Percentiles rank a stretch among this genome's conserved stretches.
phyloP scores from a whole-genome alignment of 2,329 filamentous ascomycete genomes.

The Truncatella angustata region DNA sequence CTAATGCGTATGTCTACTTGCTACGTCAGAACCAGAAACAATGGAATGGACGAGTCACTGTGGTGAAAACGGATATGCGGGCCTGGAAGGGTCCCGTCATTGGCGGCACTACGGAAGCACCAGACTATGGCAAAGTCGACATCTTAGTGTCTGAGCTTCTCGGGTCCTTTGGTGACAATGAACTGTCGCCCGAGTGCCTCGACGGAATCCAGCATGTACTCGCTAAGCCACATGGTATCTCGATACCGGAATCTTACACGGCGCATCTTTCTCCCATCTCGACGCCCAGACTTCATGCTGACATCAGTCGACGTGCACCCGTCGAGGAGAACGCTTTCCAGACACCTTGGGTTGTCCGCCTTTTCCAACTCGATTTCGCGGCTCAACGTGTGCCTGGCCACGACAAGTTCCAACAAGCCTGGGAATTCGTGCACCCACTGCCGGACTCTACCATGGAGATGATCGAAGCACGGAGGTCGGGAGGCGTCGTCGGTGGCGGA shows the following conservation, averaged over 20 bases:
- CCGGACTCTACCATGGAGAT: conserved; percentile 54
- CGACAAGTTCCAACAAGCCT: conserved; percentile 69
- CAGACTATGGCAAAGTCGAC: conserved; percentile 69
- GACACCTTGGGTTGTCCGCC: conserved; percentile 91
- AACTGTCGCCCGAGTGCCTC: conserved; percentile 92
- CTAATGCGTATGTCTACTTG: conserved; percentile 92
- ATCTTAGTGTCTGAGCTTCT: conserved; percentile 93
- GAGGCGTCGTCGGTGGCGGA: conserved; percentile 64
- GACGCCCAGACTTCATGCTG: conserved; percentile 79
- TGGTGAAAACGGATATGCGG: conserved; percentile 97
- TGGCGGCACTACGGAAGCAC: conserved; percentile 39
- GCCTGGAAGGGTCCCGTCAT: conserved; percentile 82
- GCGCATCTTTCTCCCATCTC: conserved; percentile 91
- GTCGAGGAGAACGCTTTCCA: conserved; percentile 74
- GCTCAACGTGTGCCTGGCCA: conserved; percentile 60
- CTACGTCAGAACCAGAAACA: conserved; percentile 78
- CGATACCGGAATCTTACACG: conserved; percentile 89
- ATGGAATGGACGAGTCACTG: conserved; percentile 79
- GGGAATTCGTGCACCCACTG: conserved; percentile 80
- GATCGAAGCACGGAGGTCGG: conserved; percentile 56
- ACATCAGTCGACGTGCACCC: conserved; percentile 63
- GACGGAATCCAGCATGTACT: conserved; percentile 93
- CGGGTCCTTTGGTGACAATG: conserved; percentile 95
- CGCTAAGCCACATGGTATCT: conserved; percentile 76
- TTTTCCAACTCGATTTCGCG: conserved; percentile 86